Base-by-base conservation (phyloP, 495 filamentous ascomycete genomes). In the Aspergillus coremiiformis region DNA sequence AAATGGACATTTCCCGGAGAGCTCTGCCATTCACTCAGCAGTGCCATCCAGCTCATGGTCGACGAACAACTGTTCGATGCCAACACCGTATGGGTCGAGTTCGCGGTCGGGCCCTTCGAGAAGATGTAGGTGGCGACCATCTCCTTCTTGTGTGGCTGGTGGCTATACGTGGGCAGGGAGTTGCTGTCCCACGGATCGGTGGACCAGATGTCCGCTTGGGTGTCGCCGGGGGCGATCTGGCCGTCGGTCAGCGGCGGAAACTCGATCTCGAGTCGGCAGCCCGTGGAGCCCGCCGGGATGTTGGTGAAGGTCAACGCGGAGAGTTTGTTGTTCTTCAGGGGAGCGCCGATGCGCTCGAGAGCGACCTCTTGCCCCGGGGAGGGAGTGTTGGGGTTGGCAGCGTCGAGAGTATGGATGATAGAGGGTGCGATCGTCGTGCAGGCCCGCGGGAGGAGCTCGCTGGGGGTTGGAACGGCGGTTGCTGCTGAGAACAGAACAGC, bases 21-120 rank as follows among this genome's bases (percentile, higher is more conserved):
- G 0, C 10, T 22, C 59, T 59, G 59, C 56, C 57, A 60, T 9
- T 37, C 32, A 17, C 44, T 51, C 27, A 54, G 19, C 15, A 52
- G 33, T 0, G 52, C 49, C 47, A 60, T 12, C 27, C 44, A 63
- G 27, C 60, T 63, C 60, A 63, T 55, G 2, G 51, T 52, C 3
- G 0, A 11, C 3, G 39, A 39, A 23, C 57, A 60, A n/a, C 29
- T 35, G 15, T 52, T 50, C 10, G 44, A 52, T n/a, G 46, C 50
- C 9, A 63, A 10, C 0, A 39, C 27, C 0, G 48, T 53, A 14
- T 43, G 27, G 17, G 26, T 47, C 1, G 30, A n/a, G n/a, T 22
- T 4, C 2, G 33, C 20, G 4, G 41, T 52, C 9, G 11, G 8
- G 5, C n/a, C 43, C 3, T 50, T 57, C 0, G 57, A 54, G 14